Conservation (phyloP, 306 rosid genomes). For the Sindora glabra region DNA sequence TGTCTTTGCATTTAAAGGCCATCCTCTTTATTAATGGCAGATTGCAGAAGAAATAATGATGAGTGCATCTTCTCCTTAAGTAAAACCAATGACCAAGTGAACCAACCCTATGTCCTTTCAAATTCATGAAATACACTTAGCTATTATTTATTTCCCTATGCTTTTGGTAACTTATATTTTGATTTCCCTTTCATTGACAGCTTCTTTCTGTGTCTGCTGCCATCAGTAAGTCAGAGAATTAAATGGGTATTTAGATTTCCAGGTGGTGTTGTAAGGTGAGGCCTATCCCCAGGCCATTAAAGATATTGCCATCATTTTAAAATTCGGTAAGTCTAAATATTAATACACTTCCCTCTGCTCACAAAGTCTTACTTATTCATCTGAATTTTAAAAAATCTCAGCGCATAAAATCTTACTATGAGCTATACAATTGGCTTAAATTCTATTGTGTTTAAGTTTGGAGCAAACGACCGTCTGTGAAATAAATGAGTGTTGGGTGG, state of each 20-base stretch:
- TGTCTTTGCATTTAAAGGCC: conserved; percentile 48
- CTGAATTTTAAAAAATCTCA: no score
- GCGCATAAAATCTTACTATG: no score
- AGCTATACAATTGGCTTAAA: no score
- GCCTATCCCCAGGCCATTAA: conserved; percentile 29
- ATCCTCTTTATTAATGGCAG: conserved; percentile 31
- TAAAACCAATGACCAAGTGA: conserved; percentile 31
- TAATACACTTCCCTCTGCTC: no score
- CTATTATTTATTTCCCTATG: conserved; percentile 27
- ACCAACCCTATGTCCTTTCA: conserved; percentile 63
- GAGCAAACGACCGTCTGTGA: no score
- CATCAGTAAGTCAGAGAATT: conserved; percentile 56
- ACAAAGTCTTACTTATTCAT: no score
- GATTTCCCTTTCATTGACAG: conserved; percentile 62
- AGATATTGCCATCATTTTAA: background rate
- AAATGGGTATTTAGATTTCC: conserved; percentile 45
- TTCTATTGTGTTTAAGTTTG: no score
- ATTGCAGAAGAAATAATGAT: conserved; percentile 52
- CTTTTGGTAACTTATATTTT: conserved; percentile 19
- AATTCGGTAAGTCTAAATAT: no score
- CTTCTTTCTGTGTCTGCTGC: conserved; percentile 70
- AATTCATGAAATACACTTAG: conserved; percentile 40
- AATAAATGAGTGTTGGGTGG: no score
- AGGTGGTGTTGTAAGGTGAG: conserved; percentile 50
- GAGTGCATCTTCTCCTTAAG: conserved; percentile 38